phyloP scores from a whole-genome alignment of 805 yeast species.

The Wickerhamiella dianesei region DNA sequence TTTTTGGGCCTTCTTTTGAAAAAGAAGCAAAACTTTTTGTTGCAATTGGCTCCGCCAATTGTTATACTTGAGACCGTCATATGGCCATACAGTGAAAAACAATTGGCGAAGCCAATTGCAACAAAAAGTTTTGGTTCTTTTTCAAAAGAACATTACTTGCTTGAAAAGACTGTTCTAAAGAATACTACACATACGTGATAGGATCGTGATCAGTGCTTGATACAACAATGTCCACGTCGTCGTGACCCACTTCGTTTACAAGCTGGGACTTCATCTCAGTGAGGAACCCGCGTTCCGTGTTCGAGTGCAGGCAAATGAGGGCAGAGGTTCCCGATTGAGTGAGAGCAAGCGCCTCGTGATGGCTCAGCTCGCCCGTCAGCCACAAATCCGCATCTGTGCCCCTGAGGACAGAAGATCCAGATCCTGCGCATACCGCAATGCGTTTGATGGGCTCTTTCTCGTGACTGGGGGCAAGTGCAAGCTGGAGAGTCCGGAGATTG shows the following conservation, averaged over 20 bases:
- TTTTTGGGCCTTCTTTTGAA: too few species aligned
- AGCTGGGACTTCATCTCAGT: constrained; percentile 39
- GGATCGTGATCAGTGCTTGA: constrained; percentile 59
- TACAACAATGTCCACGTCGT: constrained; percentile 31
- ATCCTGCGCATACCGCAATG: constrained; percentile 89
- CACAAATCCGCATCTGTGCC: constrained; percentile 49
- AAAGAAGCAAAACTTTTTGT: too few species aligned
- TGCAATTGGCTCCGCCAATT: too few species aligned
- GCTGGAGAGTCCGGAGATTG: constrained; percentile 44
- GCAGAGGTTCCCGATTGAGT: constrained; percentile 62
- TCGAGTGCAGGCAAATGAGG: constrained; percentile 75
- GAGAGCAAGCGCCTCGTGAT: constrained; percentile 70
- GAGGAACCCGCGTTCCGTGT: constrained; percentile 83
- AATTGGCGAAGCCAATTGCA: too few species aligned
- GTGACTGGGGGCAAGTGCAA: constrained; percentile 31
- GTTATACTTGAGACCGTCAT: too few species aligned
- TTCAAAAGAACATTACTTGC: too few species aligned
- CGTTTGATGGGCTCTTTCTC: constrained; percentile 30
- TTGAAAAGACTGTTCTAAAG: too few species aligned
- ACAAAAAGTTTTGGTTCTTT: too few species aligned
- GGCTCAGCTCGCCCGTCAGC: constrained; percentile 87
- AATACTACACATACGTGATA: constrained; percentile 24
- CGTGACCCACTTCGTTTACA: constrained; percentile 26
- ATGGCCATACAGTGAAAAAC: too few species aligned
- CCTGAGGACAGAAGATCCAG: constrained; percentile 67